Conservation (phyloP, 495 filamentous ascomycete species). For the Friedmanniomyces endolithicus region DNA sequence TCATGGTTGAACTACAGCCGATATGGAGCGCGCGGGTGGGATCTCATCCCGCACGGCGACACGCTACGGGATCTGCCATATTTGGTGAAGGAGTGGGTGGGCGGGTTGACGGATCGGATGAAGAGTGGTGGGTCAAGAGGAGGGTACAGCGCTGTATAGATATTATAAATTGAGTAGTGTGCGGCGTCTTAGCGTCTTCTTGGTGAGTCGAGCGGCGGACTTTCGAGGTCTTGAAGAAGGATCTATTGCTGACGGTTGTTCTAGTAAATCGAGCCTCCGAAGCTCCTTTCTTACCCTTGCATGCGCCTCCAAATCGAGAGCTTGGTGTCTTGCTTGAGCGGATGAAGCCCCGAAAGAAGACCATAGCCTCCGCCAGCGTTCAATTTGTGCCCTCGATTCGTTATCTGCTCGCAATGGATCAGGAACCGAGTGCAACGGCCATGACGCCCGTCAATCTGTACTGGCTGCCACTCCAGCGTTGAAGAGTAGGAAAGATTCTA, state of each 20-base stretch:
- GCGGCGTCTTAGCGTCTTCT: background rate
- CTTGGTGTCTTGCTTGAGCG: no score
- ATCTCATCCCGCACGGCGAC: slow-evolving; percentile 85
- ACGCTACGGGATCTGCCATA: slow-evolving; percentile 87
- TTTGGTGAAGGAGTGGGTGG: slow-evolving; percentile 73
- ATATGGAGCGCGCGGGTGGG: slow-evolving; percentile 89
- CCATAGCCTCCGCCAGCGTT: no score
- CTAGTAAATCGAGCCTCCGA: background rate
- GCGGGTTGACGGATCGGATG: slow-evolving; percentile 66
- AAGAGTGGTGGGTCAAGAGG: slow-evolving; percentile 61
- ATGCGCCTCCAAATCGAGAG: no score
- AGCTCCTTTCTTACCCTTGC: no score
- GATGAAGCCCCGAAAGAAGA: no score
- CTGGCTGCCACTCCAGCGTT: no score
- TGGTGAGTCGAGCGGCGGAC: background rate
- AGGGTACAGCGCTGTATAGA: slow-evolving; percentile 84
- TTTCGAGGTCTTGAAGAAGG: background rate
- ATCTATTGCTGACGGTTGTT: background rate
- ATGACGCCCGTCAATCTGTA: no score
- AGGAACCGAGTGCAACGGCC: no score
- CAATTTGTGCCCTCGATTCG: no score
- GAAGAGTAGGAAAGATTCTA: no score
- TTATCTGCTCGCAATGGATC: no score
- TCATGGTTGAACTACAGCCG: slow-evolving; percentile 99
- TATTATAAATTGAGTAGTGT: slow-evolving; percentile 12